phyloP scores from a whole-genome alignment of 2,329 filamentous ascomycete species.

The Xylariaceae sp. region DNA sequence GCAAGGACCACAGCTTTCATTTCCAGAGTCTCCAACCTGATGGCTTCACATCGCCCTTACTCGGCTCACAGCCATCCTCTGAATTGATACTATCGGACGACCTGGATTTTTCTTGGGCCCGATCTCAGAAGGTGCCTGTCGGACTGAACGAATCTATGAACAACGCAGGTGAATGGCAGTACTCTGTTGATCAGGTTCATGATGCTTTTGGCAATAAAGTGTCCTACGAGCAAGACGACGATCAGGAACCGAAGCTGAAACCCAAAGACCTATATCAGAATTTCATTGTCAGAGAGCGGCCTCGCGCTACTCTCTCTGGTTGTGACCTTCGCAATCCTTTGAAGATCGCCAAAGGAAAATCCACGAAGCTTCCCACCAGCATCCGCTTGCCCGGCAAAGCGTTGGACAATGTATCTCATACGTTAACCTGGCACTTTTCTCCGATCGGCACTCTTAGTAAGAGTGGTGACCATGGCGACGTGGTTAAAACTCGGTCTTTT shows the following conservation, averaged over 20 bases:
- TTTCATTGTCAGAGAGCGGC: slow-evolving; percentile 84
- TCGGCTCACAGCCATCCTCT: slow-evolving; percentile 55
- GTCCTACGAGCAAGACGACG: slow-evolving; percentile 66
- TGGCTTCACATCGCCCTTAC: slow-evolving; percentile 71
- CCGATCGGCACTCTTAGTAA: slow-evolving; percentile 65
- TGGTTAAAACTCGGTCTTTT: slow-evolving; percentile 54
- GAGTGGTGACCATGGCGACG: slow-evolving; percentile 64
- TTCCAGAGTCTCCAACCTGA: slow-evolving; percentile 94
- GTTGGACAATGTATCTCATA: slow-evolving; percentile 62
- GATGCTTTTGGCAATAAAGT: slow-evolving; percentile 86
- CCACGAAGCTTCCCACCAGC: slow-evolving; percentile 64
- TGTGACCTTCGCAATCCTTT: slow-evolving; percentile 79
- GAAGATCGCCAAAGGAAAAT: slow-evolving; percentile 73
- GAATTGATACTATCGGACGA: slow-evolving; percentile 54
- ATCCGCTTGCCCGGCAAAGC: slow-evolving; percentile 60
- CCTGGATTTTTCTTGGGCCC: slow-evolving; percentile 77
- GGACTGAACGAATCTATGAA: slow-evolving; percentile 87
- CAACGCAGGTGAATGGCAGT: slow-evolving; percentile 76
- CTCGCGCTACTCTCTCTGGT: slow-evolving; percentile 63
- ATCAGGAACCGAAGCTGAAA: slow-evolving; percentile 61
- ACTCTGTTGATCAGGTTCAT: slow-evolving; percentile 85
- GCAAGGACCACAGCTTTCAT: slow-evolving; percentile 76
- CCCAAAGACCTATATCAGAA: slow-evolving; percentile 64
- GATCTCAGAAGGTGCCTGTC: slow-evolving; percentile 68
- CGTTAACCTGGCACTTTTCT: slow-evolving; percentile 77